These are phyloP conservation scores for Castanea sativa DNA, from an alignment of 306 rosid species.

Conservation along the genomic window DNA sequence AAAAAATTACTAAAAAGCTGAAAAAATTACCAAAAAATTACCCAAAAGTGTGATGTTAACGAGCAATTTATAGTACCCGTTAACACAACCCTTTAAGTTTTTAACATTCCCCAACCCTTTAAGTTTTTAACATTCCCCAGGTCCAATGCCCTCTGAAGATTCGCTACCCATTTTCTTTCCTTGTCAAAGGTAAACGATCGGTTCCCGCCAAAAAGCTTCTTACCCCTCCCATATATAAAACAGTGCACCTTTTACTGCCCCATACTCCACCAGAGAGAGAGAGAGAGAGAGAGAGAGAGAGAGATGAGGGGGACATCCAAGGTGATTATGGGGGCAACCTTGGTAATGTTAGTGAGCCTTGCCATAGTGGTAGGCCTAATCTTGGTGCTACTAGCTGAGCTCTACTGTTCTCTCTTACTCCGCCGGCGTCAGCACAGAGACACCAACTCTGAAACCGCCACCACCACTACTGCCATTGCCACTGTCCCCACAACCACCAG, in stretches of 20 bases:
- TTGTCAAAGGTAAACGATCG: constrained; percentile 20
- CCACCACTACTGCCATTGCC: constrained; percentile 6
- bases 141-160: constrained; percentile 31
- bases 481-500: constrained; percentile 10
- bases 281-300: constrained; percentile 21
- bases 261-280: constrained; percentile 13
- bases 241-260: constrained; percentile 19
- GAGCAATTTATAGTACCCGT: too few relatives aligned
- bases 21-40: too few relatives aligned
- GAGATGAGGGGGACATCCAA: constrained; percentile 86
- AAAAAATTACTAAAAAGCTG: too few relatives aligned
- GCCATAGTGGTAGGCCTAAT: constrained; percentile 79
- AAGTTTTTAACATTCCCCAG: constrained; percentile 35
- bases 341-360: constrained; percentile 77
- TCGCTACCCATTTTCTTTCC: constrained; percentile 20
- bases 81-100: too few relatives aligned
- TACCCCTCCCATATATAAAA: constrained; percentile 23
- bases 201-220: constrained; percentile 64
- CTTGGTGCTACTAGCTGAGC: constrained; percentile 75
- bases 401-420: constrained; percentile 89
- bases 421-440: constrained; percentile 65
- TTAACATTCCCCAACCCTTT: too few relatives aligned
- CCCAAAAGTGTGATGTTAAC: too few relatives aligned
- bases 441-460: constrained; percentile 7
- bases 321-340: constrained; percentile 82